A percentile compares a stretch with the other conserved stretches of the same genome.
phyloP scores from a whole-genome alignment of 2,329 filamentous ascomycete species.

The Plenodomus biglobosus region DNA sequence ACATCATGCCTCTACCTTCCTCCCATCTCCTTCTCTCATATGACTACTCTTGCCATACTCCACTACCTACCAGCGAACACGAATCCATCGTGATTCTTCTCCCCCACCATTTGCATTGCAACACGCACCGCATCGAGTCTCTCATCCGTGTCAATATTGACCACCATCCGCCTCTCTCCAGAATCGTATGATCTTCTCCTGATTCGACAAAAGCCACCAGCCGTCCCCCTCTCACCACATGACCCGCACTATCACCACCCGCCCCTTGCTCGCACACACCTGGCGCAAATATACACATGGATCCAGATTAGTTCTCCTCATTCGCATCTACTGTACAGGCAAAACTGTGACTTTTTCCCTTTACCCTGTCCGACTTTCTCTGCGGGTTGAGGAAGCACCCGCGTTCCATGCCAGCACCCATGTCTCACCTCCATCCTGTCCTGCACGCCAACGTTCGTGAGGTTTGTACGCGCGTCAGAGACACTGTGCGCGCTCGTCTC shows the following conservation, averaged over 20 bases:
- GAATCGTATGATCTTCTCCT: conserved; percentile 29
- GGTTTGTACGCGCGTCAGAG: conserved; percentile 52
- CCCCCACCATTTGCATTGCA: conserved; percentile 53
- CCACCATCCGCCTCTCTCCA: conserved; percentile 46
- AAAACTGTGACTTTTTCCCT: conserved; percentile 51
- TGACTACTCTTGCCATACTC: not conserved
- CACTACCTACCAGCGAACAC: conserved; percentile 46
- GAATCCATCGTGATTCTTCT: conserved; percentile 54
- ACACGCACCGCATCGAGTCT: conserved; percentile 46
- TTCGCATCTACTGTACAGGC: conserved; percentile 59
- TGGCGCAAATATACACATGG: conserved; percentile 52
- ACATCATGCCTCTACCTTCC: too few relatives aligned
- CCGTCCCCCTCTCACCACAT: conserved; percentile 50
- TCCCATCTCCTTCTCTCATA: not conserved
- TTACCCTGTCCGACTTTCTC: conserved; percentile 46
- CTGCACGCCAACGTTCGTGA: conserved; percentile 45
- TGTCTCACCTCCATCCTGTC: conserved; percentile 49
- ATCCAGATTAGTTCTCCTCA: conserved; percentile 53
- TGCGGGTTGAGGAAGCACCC: conserved; percentile 44
- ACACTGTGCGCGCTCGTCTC: conserved; percentile 53
- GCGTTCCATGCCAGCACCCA: conserved; percentile 52
- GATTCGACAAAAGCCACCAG: conserved; percentile 35
- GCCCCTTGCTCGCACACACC: conserved; percentile 47
- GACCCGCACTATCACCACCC: conserved; percentile 54
- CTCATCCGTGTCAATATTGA: conserved; percentile 47